phyloP scores from a whole-genome alignment of 306 rosid genomes.

The Leucaena leucocephala region DNA sequence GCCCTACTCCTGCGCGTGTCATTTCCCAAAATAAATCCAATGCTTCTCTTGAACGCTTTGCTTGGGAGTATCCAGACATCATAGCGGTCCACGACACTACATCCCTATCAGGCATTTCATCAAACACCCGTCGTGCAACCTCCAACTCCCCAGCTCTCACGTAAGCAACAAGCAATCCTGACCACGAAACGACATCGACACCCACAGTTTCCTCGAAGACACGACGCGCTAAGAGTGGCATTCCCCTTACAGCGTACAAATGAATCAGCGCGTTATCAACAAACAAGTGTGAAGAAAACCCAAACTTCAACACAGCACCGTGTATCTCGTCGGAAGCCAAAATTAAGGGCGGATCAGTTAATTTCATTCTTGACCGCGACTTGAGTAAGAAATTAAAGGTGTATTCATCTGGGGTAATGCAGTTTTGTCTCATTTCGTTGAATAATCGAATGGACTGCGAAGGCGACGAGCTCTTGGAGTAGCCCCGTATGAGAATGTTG shows the following conservation, averaged over 20 bases:
- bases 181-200: slow-evolving; percentile 67
- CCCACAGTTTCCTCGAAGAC: slow-evolving; percentile 52
- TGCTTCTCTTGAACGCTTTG: slow-evolving; percentile 50
- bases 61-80: slow-evolving; percentile 57
- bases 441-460: slow-evolving; percentile 44
- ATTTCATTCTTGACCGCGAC: slow-evolving; percentile 45
- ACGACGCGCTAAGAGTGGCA: slow-evolving; percentile 41
- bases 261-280: slow-evolving; percentile 61
- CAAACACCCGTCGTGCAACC: slow-evolving; percentile 46
- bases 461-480: slow-evolving; percentile 48
- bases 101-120: slow-evolving; percentile 71
- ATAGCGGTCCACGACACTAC: slow-evolving; percentile 63
- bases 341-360: neutral
- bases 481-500: slow-evolving; percentile 61
- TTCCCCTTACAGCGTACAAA: slow-evolving; percentile 52
- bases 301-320: slow-evolving; percentile 52
- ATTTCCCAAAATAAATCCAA: slow-evolving; percentile 59
- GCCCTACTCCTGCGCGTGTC: slow-evolving; percentile 46
- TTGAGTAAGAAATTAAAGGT: slow-evolving; percentile 62
- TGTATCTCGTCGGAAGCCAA: slow-evolving; percentile 48
- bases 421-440: slow-evolving; percentile 53
- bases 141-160: slow-evolving; percentile 56
- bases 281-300: slow-evolving; percentile 51
- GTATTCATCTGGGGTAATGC: slow-evolving; percentile 50
- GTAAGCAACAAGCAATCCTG: slow-evolving; percentile 61